Conservation (phyloP, 257 asterid species). For the Solanum arcanum region DNA sequence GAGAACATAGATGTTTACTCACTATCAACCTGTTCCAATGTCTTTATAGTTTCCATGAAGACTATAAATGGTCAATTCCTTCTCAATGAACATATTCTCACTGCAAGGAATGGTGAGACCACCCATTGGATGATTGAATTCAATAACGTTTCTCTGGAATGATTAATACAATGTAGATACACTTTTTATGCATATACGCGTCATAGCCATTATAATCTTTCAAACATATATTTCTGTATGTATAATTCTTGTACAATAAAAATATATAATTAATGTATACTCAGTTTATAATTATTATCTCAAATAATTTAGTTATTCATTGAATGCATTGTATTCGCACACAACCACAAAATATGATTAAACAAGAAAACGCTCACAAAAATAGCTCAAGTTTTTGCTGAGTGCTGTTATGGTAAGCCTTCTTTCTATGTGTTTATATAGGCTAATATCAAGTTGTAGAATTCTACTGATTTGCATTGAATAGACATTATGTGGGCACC, state of each 20-base stretch:
- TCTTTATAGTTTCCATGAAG: background rate
- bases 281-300: no score
- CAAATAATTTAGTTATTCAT: no score
- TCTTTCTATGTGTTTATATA: background rate
- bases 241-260: no score
- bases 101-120: conserved; percentile 43
- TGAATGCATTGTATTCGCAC: no score
- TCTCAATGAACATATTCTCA: conserved; percentile 13
- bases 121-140: conserved; percentile 41
- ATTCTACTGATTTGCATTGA: background rate
- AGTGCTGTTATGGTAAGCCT: background rate
- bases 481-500: background rate
- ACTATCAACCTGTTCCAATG: background rate
- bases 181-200: no score
- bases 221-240: no score
- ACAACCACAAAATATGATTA: no score
- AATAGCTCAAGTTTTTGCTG: background rate
- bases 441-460: background rate
- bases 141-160: background rate
- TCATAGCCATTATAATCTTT: no score
- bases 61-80: background rate
- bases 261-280: no score
- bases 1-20: background rate
- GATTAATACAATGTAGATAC: no score
- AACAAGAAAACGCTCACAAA: no score